Base-by-base conservation (phyloP, 2,329 filamentous ascomycete species). In the Paecilomyces sp. region DNA sequence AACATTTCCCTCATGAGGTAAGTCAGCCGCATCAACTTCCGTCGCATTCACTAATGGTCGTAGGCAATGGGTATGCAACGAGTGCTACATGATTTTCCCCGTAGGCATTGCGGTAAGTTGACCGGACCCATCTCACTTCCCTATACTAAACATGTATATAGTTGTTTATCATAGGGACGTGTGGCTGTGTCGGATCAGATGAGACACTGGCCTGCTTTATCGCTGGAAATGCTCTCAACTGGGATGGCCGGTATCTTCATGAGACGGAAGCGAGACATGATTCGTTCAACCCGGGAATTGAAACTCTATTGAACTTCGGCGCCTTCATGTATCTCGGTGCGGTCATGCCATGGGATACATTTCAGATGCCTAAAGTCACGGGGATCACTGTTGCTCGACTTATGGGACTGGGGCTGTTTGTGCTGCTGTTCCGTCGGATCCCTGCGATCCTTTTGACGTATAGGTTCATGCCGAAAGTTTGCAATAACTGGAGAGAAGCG, bases 201-300 rank as follows among this genome's bases (percentile, higher is more conserved):
- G 85, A 87, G 61, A 79, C 85, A 0, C 76, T 87, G 3, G 83
- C 84, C 3, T 87, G 83, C 66, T 86, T 86, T 60, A 77, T 83
- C 2, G 84, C 85, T 0, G 85, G 85, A 6, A 82, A 79, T 65
- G 78, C 79, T 12, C 71, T 87, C 54, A 87, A 86, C 70, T 87
- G 85, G 85, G 81, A 86, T 58, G 84, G 85, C 2, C 67, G 78
- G n/a, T 87, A 82, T 64, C 80, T 85, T 2, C 75, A 75, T 3
- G 84, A 87, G 67, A 77, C 81, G 0, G 76, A 84, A 59, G 72
- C 77, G 8, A 79, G 83, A 8, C 83, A 85, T 64, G 85, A 87
- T 60, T 83, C 85, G 54, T 83, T 87, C 64, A 87, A 87, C 67
- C 77, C 79, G 1, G 80, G 79, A 41, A 76, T 87, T 12, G 83